A percentile compares a stretch with the other conserved stretches of the same genome.
Conservation (phyloP, 345 rosid genomes). For the Toxicodendron radicans region DNA sequence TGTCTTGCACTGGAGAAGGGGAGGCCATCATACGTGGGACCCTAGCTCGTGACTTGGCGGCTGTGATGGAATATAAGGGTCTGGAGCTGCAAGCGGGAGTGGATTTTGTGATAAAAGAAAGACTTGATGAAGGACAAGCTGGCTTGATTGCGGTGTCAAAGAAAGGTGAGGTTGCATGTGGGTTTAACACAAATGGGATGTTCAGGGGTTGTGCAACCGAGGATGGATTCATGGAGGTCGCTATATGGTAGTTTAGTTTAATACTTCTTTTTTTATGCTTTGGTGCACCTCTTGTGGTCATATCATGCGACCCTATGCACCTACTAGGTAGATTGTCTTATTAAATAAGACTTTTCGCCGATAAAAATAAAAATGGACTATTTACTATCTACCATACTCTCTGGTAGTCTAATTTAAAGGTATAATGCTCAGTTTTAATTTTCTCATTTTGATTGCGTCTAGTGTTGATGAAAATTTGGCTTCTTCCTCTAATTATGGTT, state of each 20-base stretch:
- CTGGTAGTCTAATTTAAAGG: background rate
- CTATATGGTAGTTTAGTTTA: slow-evolving; percentile 49
- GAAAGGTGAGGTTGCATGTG: slow-evolving; percentile 83
- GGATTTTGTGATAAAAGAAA: slow-evolving; percentile 67
- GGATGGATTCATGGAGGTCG: slow-evolving; percentile 89
- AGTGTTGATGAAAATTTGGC: background rate
- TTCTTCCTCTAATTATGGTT: background rate
- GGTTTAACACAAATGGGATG: slow-evolving; percentile 81
- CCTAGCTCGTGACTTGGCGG: slow-evolving; percentile 87
- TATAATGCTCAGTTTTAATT: too few species aligned
- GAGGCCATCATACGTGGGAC: slow-evolving; percentile 92
- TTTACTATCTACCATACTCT: background rate
- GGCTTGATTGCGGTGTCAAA: slow-evolving; percentile 91
- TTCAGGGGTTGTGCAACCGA: slow-evolving; percentile 89
- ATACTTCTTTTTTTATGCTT: background rate
- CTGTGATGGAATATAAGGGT: slow-evolving; percentile 97
- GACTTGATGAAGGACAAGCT: slow-evolving; percentile 79
- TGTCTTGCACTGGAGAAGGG: slow-evolving; percentile 96
- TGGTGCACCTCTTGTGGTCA: slow-evolving; percentile 1
- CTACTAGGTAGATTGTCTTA: background rate
- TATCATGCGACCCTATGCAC: background rate
- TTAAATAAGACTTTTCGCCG: background rate
- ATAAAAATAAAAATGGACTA: background rate
- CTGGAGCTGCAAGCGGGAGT: slow-evolving; percentile 74
- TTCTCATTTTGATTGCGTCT: too few species aligned